phyloP scores from a whole-genome alignment of 129 eudicot genomes.

The Chrysanthemum lavandulifolium region DNA sequence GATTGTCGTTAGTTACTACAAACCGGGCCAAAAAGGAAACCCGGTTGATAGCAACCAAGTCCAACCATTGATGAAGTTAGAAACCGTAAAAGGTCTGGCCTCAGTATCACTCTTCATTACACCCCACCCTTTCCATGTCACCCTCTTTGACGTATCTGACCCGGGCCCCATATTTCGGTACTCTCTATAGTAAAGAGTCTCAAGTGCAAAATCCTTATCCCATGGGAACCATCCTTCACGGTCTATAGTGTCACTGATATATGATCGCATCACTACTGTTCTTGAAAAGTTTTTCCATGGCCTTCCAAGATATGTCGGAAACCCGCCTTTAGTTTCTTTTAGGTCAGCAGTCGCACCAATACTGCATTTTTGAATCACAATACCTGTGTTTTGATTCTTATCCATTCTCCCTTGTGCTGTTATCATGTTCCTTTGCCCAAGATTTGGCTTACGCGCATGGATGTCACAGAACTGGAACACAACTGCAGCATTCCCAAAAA shows the following conservation, averaged over 20 bases:
- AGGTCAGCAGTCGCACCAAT: slow-evolving; percentile 47
- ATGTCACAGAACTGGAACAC: slow-evolving; percentile 49
- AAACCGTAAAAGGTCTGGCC: slow-evolving; percentile 43
- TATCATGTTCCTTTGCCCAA: slow-evolving; percentile 44
- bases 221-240: slow-evolving; percentile 60
- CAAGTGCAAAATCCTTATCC: slow-evolving; percentile 46
- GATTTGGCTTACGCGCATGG: slow-evolving; percentile 37
- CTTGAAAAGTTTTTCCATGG: slow-evolving; percentile 64
- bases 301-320: slow-evolving; percentile 49
- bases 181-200: slow-evolving; percentile 56
- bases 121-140: slow-evolving; percentile 59
- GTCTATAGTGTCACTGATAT: slow-evolving; percentile 34
- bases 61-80: slow-evolving; percentile 41
- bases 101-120: slow-evolving; percentile 30
- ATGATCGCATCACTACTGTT: slow-evolving; percentile 48
- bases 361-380: slow-evolving; percentile 50
- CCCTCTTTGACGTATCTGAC: slow-evolving; percentile 43
- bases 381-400: slow-evolving; percentile 50
- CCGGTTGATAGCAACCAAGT: slow-evolving; percentile 43
- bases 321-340: slow-evolving; percentile 15
- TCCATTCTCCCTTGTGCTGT: slow-evolving; percentile 62
- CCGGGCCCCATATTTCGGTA: slow-evolving; percentile 54
- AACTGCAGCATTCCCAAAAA: slow-evolving; percentile 62
- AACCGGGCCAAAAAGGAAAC: slow-evolving; percentile 23
- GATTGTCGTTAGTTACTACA: not conserved